A percentile compares a stretch with the other conserved stretches of the same genome.
phyloP scores from a whole-genome alignment of 2,329 filamentous ascomycete species.

The Zalaria sp. region DNA sequence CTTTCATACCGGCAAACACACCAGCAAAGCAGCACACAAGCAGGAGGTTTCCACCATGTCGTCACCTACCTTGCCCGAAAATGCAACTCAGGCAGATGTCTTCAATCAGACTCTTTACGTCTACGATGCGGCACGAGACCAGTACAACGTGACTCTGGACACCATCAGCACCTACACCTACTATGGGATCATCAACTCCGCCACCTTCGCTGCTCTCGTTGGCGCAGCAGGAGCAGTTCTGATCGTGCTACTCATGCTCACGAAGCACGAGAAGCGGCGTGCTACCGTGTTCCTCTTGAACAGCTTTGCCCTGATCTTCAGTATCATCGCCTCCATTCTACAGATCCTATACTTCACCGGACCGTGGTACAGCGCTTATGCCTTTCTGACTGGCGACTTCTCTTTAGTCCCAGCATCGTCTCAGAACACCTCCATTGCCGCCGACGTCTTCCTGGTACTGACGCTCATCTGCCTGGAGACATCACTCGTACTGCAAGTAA shows the following conservation, averaged over 20 bases:
- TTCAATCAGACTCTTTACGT: constrained; percentile 32
- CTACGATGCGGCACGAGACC: constrained; percentile 26
- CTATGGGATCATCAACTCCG: constrained; percentile 34
- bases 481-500: constrained; percentile 49
- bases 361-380: constrained; percentile 47
- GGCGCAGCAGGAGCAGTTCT: constrained; percentile 54
- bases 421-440: constrained; percentile 26
- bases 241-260: constrained; percentile 52
- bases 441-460: constrained; percentile 35
- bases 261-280: constrained; percentile 48
- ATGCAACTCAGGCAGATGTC: neutral
- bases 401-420: constrained; percentile 7
- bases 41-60: neutral
- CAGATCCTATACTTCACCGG: constrained; percentile 47
- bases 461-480: constrained; percentile 41
- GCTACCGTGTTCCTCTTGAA: constrained; percentile 56
- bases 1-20: neutral
- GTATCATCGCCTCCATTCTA: constrained; percentile 45
- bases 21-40: neutral
- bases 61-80: neutral
- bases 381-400: constrained; percentile 32
- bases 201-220: constrained; percentile 58
- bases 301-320: constrained; percentile 42
- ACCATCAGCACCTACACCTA: constrained; percentile 31
- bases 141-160: constrained; percentile 25